Evolutionary conservation across 768 basidiomycete species (phyloP), one percentile per base, ranked within the genome.

Genomic region (Grammothele lineata): DNA sequence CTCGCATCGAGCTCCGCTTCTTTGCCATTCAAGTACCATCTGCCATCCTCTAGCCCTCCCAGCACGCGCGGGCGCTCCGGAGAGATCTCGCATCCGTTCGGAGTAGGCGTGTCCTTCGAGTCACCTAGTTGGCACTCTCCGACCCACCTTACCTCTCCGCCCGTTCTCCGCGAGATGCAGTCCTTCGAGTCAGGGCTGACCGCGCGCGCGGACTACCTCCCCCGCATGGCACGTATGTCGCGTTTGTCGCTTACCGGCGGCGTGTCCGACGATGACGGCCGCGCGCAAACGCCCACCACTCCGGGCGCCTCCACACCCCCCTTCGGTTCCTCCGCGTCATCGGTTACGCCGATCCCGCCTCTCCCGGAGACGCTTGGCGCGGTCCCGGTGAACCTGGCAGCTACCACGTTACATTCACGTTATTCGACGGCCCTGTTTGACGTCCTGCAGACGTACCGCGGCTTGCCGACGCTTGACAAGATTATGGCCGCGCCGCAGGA

Each of bases 111-210:
- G 24, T 53, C 67, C 3, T 89, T 85, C 55, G 81, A 82, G 45
- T 72, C 78, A 0, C 85, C 83, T 3, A 62, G 72, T 0, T 70
- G 75, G 49, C 72, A 66, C 26, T 70, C 73, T 7, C 63, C 68
- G 1, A 43, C 69, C 1, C 64, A 77, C 35, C 55, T 62, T 25
- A 27, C 53, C 23, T 57, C 59, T 17, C 57, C 61, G 1, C 80
- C 77, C 4, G 70, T 72, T 35, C 62, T 92, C n/a, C 83, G 88
- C 19, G 85, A 84, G 61, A 87, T 91, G 83, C 87, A 91, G 55
- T 88, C 86, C 0, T 92, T 92, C 59, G 90, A 92, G 55, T 91
- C 88, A 4, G 82, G 81, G 1, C 62, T 86, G 30, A 92, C 90
- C 0, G 88, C 86, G 0, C 76, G 81, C 19, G 85, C 85, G 39